phyloP scores from a whole-genome alignment of 1,284 basidiomycete species.

The Irpex sp. region DNA sequence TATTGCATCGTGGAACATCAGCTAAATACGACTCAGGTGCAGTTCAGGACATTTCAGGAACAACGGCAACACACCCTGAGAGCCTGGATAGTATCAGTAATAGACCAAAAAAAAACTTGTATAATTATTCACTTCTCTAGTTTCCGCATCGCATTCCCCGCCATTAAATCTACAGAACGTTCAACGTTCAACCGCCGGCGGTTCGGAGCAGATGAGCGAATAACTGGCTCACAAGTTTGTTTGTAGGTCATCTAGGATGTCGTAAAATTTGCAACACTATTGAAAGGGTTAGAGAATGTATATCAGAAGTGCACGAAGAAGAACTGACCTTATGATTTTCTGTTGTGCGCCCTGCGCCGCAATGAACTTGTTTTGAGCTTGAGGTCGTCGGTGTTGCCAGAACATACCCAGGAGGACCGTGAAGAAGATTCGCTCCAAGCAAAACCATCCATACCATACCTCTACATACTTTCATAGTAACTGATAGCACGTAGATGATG shows the following conservation, averaged over 20 bases:
- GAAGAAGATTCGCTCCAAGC: background rate
- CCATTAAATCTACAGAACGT: conserved; percentile 17
- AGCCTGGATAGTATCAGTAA: conserved; percentile 13
- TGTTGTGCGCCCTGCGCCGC: background rate
- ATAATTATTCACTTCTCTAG: conserved; percentile 14
- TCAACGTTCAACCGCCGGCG: too few relatives aligned
- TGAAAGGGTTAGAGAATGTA: background rate
- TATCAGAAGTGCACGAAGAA: background rate
- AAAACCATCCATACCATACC: background rate
- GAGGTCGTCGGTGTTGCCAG: background rate
- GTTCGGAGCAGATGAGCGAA: background rate
- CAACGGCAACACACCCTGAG: conserved; percentile 22
- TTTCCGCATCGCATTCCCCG: conserved; percentile 20
- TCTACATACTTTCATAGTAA: background rate
- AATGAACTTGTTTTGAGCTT: background rate
- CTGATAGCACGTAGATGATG: background rate
- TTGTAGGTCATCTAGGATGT: conserved; percentile 22
- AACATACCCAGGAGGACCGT: background rate
- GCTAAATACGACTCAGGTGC: conserved; percentile 3
- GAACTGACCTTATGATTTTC: background rate
- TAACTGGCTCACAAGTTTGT: conserved; percentile 13
- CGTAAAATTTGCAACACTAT: conserved; percentile 23
- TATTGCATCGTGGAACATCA: conserved; percentile 35
- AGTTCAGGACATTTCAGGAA: too few relatives aligned
- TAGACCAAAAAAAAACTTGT: background rate